phyloP scores from a whole-genome alignment of 2,329 filamentous ascomycete genomes.

The Ploettnerulaceae sp. region DNA sequence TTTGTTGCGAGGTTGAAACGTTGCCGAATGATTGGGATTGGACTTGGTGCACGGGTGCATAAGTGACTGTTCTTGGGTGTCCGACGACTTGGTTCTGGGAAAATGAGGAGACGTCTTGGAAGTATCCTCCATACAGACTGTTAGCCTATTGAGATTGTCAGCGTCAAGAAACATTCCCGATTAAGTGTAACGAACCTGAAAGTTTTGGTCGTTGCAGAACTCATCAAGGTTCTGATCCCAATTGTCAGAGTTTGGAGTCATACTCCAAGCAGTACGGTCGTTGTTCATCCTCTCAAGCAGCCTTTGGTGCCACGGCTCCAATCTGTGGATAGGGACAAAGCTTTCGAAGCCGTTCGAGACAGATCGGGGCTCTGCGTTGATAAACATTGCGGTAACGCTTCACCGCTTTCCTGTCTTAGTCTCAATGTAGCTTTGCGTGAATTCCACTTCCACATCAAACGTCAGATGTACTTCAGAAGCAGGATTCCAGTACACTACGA shows the following conservation, averaged over 20 bases:
- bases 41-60: constrained; percentile 12
- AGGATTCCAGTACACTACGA: constrained; percentile 13
- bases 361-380: constrained; percentile 29
- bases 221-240: constrained; percentile 27
- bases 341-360: constrained; percentile 29
- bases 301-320: constrained; percentile 24
- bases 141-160: constrained; percentile 21
- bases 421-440: constrained; percentile 24
- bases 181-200: constrained; percentile 1
- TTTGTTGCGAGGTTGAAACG: constrained; percentile 9
- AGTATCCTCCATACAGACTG: constrained; percentile 20
- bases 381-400: constrained; percentile 30
- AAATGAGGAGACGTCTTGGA: constrained; percentile 15
- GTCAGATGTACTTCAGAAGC: constrained; percentile 22
- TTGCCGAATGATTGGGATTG: constrained; percentile 13
- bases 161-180: not conserved
- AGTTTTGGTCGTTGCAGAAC: constrained; percentile 23
- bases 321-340: constrained; percentile 27
- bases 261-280: constrained; percentile 29
- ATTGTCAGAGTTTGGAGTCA: constrained; percentile 19
- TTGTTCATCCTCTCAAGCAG: constrained; percentile 32
- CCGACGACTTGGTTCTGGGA: constrained; percentile 2
- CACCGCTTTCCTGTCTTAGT: constrained; percentile 27
- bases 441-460: constrained; percentile 20
- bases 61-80: constrained; percentile 12